Percentiles rank a stretch among this genome's conserved stretches.
Conservation (phyloP, 2,329 filamentous ascomycete species). For the Ascochyta fabae region DNA sequence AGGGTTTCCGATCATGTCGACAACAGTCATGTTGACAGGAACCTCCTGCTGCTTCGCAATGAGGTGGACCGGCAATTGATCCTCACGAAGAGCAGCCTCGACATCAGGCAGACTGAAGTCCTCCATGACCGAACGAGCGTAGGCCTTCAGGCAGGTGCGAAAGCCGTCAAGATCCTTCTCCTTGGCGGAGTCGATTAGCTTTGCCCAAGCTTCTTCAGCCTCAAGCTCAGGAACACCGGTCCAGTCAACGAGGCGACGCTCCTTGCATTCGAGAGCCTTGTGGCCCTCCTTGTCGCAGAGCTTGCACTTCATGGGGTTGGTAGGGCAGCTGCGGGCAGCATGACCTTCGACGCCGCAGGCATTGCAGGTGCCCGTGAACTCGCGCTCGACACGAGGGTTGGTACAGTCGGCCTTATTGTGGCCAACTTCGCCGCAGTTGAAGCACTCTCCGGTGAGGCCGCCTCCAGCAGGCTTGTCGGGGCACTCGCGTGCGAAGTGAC, state of each 20-base stretch:
- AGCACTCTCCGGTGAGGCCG: conserved; percentile 58
- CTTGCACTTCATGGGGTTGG: conserved; percentile 61
- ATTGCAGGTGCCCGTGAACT: conserved; percentile 65
- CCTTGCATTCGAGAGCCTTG: conserved; percentile 56
- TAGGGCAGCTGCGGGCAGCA: conserved; percentile 67
- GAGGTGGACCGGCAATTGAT: conserved; percentile 57
- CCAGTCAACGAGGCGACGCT: conserved; percentile 46
- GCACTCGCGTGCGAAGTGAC: conserved; percentile 59
- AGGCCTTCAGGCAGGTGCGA: conserved; percentile 54
- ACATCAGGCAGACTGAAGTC: conserved; percentile 55
- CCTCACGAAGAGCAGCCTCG: conserved; percentile 58
- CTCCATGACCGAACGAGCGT: conserved; percentile 52
- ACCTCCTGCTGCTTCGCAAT: conserved; percentile 58
- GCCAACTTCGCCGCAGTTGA: conserved; percentile 65
- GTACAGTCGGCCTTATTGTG: conserved; percentile 70
- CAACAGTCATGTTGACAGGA: conserved; percentile 55
- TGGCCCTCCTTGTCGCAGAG: conserved; percentile 61
- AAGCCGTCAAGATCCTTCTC: conserved; percentile 60
- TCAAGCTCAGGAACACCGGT: conserved; percentile 54
- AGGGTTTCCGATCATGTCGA: conserved; percentile 63
- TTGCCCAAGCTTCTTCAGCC: conserved; percentile 58
- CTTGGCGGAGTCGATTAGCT: conserved; percentile 57
- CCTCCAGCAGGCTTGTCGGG: conserved; percentile 50
- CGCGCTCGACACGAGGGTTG: conserved; percentile 60
- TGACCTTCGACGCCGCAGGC: conserved; percentile 63